A percentile compares a stretch with the other conserved stretches of the same genome.
phyloP scores from a whole-genome alignment of 768 basidiomycete species.

The Sporobolomyces roseus region DNA sequence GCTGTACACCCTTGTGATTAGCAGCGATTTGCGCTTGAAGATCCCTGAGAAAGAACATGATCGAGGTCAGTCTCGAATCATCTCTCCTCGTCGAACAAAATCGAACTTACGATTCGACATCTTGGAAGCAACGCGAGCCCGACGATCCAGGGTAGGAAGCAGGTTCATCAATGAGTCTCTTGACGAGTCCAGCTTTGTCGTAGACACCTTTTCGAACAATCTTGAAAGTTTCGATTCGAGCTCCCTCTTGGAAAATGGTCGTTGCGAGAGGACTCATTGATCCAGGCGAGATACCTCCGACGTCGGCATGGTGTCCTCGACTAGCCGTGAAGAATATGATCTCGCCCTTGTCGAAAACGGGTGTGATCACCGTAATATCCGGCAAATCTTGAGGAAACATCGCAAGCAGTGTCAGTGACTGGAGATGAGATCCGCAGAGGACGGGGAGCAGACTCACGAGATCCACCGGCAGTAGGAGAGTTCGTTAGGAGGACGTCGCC shows the following conservation, averaged over 20 bases:
- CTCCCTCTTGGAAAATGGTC: slow-evolving; percentile 90
- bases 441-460: slow-evolving; percentile 11
- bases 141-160: slow-evolving; percentile 69
- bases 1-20: slow-evolving; percentile 67
- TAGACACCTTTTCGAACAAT: slow-evolving; percentile 79
- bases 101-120: slow-evolving; percentile 89
- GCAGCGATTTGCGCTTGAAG: slow-evolving; percentile 91
- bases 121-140: slow-evolving; percentile 77
- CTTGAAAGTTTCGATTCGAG: slow-evolving; percentile 84
- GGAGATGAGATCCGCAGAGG: slow-evolving; percentile 33
- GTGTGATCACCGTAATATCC: slow-evolving; percentile 90
- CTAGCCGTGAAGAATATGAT: slow-evolving; percentile 58
- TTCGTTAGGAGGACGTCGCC: slow-evolving; percentile 94
- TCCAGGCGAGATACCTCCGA: slow-evolving; percentile 77
- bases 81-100: too few relatives aligned
- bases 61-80: too few relatives aligned
- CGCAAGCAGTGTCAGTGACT: slow-evolving; percentile 28
- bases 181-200: slow-evolving; percentile 66
- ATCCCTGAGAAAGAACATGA: too few relatives aligned
- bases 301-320: slow-evolving; percentile 89
- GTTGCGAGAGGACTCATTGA: slow-evolving; percentile 86
- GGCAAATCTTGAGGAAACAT: slow-evolving; percentile 56
- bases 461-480: slow-evolving; percentile 72
- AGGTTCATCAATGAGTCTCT: slow-evolving; percentile 77
- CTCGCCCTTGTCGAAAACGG: slow-evolving; percentile 66